phyloP scores from a whole-genome alignment of 2,329 filamentous ascomycete genomes.

The Nakataea oryzae region DNA sequence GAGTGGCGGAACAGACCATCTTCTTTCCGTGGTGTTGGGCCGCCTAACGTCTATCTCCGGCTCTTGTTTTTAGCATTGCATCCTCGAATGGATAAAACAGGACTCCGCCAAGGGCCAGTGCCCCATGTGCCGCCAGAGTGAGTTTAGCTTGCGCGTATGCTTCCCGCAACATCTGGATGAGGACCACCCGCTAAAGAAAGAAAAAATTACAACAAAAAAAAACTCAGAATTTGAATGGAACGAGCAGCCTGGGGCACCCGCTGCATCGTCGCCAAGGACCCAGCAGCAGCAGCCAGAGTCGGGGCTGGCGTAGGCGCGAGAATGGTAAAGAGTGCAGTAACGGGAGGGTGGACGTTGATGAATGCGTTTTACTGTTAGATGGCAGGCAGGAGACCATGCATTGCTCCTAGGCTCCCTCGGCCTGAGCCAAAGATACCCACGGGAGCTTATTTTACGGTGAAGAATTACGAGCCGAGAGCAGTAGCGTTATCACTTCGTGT shows the following conservation, averaged over 20 bases:
- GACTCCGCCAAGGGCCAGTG: slow-evolving; percentile 89
- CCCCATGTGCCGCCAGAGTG: slow-evolving; percentile 96
- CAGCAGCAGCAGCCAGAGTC: not conserved
- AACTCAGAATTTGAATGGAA: slow-evolving; percentile 22
- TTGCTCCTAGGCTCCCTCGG: not conserved
- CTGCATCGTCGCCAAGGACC: not conserved
- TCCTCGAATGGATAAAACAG: slow-evolving; percentile 91
- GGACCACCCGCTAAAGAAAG: not conserved
- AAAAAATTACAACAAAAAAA: not conserved
- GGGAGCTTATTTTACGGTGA: not conserved
- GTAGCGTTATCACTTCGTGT: not conserved
- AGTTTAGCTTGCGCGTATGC: slow-evolving; percentile 12
- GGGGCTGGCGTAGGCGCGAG: not conserved
- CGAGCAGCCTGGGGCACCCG: slow-evolving; percentile 7
- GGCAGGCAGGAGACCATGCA: not conserved
- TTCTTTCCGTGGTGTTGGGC: too few relatives aligned
- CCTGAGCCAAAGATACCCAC: not conserved
- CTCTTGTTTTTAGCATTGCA: slow-evolving; percentile 64
- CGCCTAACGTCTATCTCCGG: not conserved
- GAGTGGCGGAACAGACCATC: too few relatives aligned
- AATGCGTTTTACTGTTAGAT: not conserved
- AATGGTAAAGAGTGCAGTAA: too few relatives aligned
- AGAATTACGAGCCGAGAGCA: not conserved
- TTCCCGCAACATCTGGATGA: not conserved
- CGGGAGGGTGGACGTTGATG: too few relatives aligned